Base-by-base conservation (phyloP, 1,284 basidiomycete species). In the Leccinum fuscescens region DNA sequence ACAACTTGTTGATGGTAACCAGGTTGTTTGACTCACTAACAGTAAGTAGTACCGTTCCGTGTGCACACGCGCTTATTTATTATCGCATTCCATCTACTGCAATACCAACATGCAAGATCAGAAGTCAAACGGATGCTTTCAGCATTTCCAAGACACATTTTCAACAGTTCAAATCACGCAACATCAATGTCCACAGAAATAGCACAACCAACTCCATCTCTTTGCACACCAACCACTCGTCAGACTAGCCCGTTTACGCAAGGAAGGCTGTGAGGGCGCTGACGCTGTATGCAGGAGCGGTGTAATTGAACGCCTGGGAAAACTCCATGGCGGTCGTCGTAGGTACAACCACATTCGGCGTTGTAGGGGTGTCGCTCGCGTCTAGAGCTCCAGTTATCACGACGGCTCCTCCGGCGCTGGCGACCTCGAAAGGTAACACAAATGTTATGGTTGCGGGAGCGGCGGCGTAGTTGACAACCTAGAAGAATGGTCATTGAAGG, bases 21-120 rank as follows among this genome's bases (percentile, higher is more conserved):
- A 29, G 8, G 29, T 35, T 14, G 33, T 33, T 33, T 9, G 31
- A 33, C 29, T 29, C 2, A 12, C 11, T 33, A 0, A 12, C 12
- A 33, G 5, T 33, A 33, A 11, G 29, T 31, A 31, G 29, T 31
- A 31, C 29, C 5, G 33, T 33, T 33, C 33, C 33, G 12, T 12
- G 12, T 12, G 12, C 33, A 33, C 33, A 14, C 12, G 33, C 33
- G 33, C 33, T 35, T 35, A 35, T 35, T 6, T 14, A 14, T 29
- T 29, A 14, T 14, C 33, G 33, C 33, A 14, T 35, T 35, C 33
- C 33, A 93, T 9, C 29, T 29, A 83, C 86, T 0, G 68, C 79
- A 9, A 29, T 57, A 89, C 90, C 3, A 86, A 84, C 57, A 87
- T 87, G 79, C 80, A 78, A 56, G 92, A 95, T 64, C 79, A 83